Evolutionary conservation across 306 rosid genomes (phyloP).

Genomic region (Boehmeria nivea): DNA sequence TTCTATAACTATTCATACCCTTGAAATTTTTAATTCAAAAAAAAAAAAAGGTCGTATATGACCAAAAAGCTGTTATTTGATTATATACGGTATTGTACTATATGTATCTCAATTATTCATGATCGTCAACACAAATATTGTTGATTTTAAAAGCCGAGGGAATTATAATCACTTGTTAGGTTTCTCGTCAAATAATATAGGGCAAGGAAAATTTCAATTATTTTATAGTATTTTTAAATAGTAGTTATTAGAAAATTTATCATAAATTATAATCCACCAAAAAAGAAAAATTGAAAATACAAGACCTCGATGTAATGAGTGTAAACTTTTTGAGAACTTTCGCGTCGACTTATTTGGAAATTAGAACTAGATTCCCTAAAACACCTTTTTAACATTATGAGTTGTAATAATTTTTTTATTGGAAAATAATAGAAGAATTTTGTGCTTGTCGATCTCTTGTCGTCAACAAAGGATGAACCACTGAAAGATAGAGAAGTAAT

Average conservation of each 20-base stretch:
- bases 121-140: neutral
- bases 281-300: neutral
- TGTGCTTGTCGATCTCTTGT: neutral
- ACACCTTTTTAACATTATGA: neutral
- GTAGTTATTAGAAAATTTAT: no score
- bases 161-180: no score
- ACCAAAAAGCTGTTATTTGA: neutral
- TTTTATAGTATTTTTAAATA: no score
- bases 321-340: neutral
- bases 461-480: neutral
- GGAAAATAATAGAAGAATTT: neutral
- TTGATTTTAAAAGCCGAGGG: no score
- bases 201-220: no score
- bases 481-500: neutral
- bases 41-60: no score
- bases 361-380: neutral
- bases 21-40: no score
- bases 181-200: no score
- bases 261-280: neutral
- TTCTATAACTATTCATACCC: neutral
- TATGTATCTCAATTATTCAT: neutral
- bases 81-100: neutral
- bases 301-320: neutral
- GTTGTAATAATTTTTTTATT: neutral
- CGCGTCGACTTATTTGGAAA: slow-evolving; percentile 2